Conservation (phyloP, 257 asterid genomes). For the Jacaranda mimosifolia region DNA sequence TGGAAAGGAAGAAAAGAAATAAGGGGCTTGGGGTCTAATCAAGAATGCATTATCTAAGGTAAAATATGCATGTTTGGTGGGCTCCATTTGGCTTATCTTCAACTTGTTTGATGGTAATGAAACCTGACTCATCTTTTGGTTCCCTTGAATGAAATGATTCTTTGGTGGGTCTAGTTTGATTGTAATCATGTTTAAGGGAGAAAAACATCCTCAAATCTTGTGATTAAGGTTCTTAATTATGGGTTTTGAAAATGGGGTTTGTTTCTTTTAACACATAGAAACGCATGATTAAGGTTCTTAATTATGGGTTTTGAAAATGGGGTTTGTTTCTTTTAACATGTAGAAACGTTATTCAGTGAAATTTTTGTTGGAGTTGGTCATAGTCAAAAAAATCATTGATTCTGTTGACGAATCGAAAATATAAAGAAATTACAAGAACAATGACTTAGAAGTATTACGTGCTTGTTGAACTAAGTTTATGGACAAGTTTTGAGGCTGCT, state of each 20-base stretch:
- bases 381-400: too few relatives aligned
- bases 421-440: too few relatives aligned
- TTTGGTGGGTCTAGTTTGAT: slow-evolving; percentile 9
- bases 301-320: not conserved
- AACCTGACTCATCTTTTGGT: slow-evolving; percentile 37
- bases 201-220: not conserved
- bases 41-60: slow-evolving; percentile 46
- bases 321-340: too few relatives aligned
- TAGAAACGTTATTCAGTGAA: too few relatives aligned
- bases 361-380: too few relatives aligned
- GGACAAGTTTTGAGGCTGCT: not conserved
- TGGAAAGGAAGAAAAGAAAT: not conserved
- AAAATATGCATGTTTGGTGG: slow-evolving; percentile 41
- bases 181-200: not conserved
- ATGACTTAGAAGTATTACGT: slow-evolving; percentile 18
- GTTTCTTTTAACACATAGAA: too few relatives aligned
- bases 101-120: slow-evolving; percentile 47
- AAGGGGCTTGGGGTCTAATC: slow-evolving; percentile 51
- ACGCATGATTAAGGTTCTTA: slow-evolving; percentile 11
- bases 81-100: slow-evolving; percentile 69
- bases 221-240: slow-evolving; percentile 5
- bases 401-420: too few relatives aligned
- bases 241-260: not conserved
- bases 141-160: slow-evolving; percentile 15
- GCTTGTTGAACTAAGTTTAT: not conserved